phyloP scores from a whole-genome alignment of 208 protist species.

The Acanthamoeba sp. region DNA sequence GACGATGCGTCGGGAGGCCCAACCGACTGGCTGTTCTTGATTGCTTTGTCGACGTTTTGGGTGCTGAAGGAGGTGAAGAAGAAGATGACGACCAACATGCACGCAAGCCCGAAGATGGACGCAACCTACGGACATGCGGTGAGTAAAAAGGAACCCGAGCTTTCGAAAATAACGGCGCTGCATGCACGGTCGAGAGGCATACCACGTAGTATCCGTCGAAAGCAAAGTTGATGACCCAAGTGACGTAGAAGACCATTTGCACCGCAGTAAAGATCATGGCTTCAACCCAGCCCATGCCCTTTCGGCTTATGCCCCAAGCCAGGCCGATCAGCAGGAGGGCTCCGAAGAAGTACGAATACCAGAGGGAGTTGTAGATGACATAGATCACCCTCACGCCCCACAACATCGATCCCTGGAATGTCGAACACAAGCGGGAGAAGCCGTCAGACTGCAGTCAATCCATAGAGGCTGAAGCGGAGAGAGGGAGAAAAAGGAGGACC shows the following conservation, averaged over 20 bases:
- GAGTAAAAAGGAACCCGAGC: not conserved
- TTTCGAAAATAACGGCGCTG: not conserved
- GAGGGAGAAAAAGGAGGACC: not conserved
- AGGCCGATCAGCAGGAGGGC: conserved; percentile 10
- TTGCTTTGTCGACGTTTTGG: not conserved
- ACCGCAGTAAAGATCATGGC: not conserved
- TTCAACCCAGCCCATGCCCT: not conserved
- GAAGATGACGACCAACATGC: conserved; percentile 14
- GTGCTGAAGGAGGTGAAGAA: conserved; percentile 1
- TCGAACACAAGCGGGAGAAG: not conserved
- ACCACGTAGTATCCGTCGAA: conserved; percentile 15
- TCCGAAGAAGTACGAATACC: conserved; percentile 29
- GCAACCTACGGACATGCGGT: not conserved
- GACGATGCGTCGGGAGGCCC: not conserved
- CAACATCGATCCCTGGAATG: not conserved
- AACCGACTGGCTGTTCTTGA: not conserved
- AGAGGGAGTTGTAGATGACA: conserved; percentile 42
- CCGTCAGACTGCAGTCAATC: not conserved
- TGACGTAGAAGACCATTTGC: conserved; percentile 2
- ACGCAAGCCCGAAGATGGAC: not conserved
- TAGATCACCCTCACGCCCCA: conserved; percentile 10
- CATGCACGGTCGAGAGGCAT: not conserved
- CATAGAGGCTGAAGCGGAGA: not conserved
- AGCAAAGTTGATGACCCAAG: conserved; percentile 34
- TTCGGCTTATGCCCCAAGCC: conserved; percentile 23